Evolutionary conservation across 106 monocot genomes (phyloP), one percentile per base, ranked within the genome.

Genomic region (Iris macrosiphon): DNA sequence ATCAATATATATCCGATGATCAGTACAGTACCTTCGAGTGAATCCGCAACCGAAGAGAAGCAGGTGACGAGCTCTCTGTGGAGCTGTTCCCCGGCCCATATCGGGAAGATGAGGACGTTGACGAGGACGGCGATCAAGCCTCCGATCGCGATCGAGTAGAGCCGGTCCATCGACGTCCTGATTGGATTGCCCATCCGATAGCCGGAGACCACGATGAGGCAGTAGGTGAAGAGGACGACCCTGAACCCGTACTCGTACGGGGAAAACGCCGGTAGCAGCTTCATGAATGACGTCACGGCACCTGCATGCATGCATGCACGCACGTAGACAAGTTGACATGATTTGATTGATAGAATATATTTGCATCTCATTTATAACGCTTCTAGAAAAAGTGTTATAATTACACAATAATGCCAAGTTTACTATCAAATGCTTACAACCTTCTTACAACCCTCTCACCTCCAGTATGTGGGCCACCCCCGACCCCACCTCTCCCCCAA

Each of bases 21-120:
- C n/a, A n/a, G n/a, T 15, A 2, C 22, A 30, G 12, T n/a, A 87
- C 87, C 87, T 82, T 87, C 87, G 2, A 87, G 61, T 18, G 82
- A 74, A 52, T 82, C 78, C 1, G 87, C 82, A 0, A 87, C 69
- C 6, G 60, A 52, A 28, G 45, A 49, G 68, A 87, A 78, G 68
- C 48, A 32, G 1, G 53, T 64, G 15, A 82, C 82, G 21, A 87
- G 78, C 58, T 82, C 75, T 20, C 52, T 52, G 29, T 87, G 87
- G 15, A 87, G 78, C 38, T 82, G 63, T 43, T 87, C 87, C 0
- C 87, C 87, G 3, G 87, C 74, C 78, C 87, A 87, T 18, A 87
- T 79, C 1, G 82, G 87, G 52, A 30, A 79, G 19, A 87, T 34
- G 18, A 82, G 52, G 29, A 78, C 40, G 46, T 87, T 87, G 0